A percentile compares a stretch with the other conserved stretches of the same genome.
Evolutionary conservation across 2,329 filamentous ascomycete genomes (phyloP).

Genomic region (Fusarium sp.): DNA sequence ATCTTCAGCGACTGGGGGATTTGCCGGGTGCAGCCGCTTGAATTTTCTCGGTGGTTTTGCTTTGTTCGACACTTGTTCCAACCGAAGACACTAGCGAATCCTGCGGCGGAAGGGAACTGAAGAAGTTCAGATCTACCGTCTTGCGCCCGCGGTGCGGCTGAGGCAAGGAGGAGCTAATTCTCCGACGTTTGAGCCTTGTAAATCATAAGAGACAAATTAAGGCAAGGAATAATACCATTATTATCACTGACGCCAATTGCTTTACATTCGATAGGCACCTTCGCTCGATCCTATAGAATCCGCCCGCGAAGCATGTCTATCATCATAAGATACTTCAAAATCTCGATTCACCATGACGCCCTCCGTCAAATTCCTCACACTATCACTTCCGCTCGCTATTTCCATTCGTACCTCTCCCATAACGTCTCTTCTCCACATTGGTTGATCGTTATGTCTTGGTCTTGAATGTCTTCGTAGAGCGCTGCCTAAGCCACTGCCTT

Average conservation of each 20-base stretch:
- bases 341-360: conserved; percentile 37
- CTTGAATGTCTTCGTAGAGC: conserved; percentile 3
- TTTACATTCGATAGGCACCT: conserved; percentile 26
- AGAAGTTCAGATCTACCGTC: not conserved
- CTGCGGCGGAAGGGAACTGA: not conserved
- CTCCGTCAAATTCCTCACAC: conserved; percentile 38
- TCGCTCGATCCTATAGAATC: conserved; percentile 36
- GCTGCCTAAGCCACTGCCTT: not conserved
- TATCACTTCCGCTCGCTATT: conserved; percentile 33
- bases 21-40: not conserved
- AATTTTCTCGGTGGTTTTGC: not conserved
- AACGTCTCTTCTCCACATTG: conserved; percentile 27
- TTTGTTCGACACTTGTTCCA: not conserved
- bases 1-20: not conserved
- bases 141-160: not conserved
- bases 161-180: not conserved
- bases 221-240: not conserved
- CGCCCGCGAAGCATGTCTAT: conserved; percentile 15
- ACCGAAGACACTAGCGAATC: not conserved
- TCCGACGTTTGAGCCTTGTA: not conserved
- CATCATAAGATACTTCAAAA: conserved; percentile 41
- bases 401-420: conserved; percentile 3
- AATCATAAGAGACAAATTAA: not conserved
- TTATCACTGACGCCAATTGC: not conserved
- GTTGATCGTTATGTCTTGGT: not conserved